Base-by-base conservation (phyloP, 2,329 filamentous ascomycete species). In the Simplicillium aogashimaense region DNA sequence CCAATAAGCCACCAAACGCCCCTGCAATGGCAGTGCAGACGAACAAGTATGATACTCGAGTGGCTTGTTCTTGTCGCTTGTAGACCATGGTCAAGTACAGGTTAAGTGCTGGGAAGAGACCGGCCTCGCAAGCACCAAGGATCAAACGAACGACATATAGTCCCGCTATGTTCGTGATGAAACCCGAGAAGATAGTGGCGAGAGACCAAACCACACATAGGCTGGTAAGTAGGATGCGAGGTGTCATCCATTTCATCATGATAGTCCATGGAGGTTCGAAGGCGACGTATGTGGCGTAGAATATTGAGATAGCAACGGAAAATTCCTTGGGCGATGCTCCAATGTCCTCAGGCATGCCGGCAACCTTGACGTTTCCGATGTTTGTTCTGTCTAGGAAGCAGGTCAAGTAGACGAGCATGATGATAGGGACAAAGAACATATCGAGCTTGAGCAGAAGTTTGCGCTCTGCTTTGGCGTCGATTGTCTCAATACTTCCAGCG, bases 341-440 rank as follows among this genome's bases (percentile, higher is more conserved):
- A n/a, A 61, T 49, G 36, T 57, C 57, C 14, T 58, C 47, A 13
- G 53, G 53, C 44, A 63, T 54, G 16, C 57, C 58, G 18, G 54
- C 54, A 3, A 59, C 54, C 7, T 58, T 52, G 13, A 57, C 54
- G 38, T 55, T 60, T 43, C 53, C 57, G 53, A 76, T 74, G 46
- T 72, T 74, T 15, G 62, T 61, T 40, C 74, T 63, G 52, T 79
- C 75, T 32, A 76, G 57, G 48, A 72, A 75, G 44, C 67, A 73
- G 4, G 65, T 63, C 15, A 78, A 50, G 45, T 75, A 78, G 4
- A 76, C 62, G 36, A 74, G 53, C 64, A 73, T 74, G 43, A 77
- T 69, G 40, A 76, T 65, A 38, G 59, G 58, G 3, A 57, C 51
- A 15, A 60, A 53, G 37, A 51, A 52, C 13, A 49, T 29, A 37